Evolutionary conservation across 345 rosid species (phyloP), one percentile per base, ranked within the genome.

Genomic region (Barbarea vulgaris): DNA sequence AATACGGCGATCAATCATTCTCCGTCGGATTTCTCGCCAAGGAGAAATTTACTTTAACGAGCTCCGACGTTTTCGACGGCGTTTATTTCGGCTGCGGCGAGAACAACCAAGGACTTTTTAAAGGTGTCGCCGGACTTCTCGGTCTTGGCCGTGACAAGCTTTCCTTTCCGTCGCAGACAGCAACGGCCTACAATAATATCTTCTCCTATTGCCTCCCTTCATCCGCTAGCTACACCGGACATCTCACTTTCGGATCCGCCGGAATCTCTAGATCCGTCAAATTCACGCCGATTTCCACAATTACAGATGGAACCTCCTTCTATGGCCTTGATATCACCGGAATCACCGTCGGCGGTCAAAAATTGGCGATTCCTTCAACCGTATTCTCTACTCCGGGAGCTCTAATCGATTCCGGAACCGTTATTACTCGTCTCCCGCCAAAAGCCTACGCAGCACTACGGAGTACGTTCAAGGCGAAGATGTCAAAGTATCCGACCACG

Each of bases 191-290:
- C 84, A 85, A 83, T 33, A 84, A 87, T 34, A 22, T 87, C 55
- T 94, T 94, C 83, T 91, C 98, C 33, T 91, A 94, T 33, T 94
- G 98, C 52, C 87, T 94, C 3, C 97, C 98, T 0, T 87, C 98
- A 4, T 77, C 95, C 22, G 0, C 91, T 3, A 70, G 84, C 83
- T 67, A 83, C 54, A 85, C 88, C 9, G 98, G 98, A 1, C 87
- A 84, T 83, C 89, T 94, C 76, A 82, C 85, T 2, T 90, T 94
- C 58, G 95, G 95, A 62, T 59, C 74, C 31, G 79, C 86, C 34
- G 63, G 73, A 63, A 28, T 67, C 30, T 83, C 90, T 1, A 66
- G 73, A 5, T 68, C 88, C 3, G 74, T 82, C 2, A 81, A 84
- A 33, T 93, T 72, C 85, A 93, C 98, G 0, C 91, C 93, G 2